Evolutionary conservation across 352 stramenopile species (phyloP).

Genomic region (Pythium monospermum): DNA sequence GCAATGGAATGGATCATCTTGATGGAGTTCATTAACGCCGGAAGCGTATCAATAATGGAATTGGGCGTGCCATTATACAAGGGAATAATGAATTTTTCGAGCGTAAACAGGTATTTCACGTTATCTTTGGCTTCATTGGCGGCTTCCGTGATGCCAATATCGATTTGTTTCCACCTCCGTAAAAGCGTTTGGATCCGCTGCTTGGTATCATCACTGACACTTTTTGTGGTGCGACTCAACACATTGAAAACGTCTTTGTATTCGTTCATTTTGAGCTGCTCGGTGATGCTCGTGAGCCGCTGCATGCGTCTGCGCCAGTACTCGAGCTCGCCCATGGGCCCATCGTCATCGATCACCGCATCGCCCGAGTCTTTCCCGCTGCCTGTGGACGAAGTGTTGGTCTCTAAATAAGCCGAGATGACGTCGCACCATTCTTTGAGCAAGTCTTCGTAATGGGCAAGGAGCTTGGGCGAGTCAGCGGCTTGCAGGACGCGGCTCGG

Average conservation of each 20-base stretch:
- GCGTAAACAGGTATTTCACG: conserved; percentile 98
- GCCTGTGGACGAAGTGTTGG: conserved; percentile 63
- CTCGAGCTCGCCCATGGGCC: conserved; percentile 96
- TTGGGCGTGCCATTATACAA: conserved; percentile 91
- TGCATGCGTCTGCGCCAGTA: conserved; percentile 97
- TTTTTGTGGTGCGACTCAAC: conserved; percentile 84
- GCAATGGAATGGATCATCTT: conserved; percentile 99
- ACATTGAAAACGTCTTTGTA: conserved; percentile 94
- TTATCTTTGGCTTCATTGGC: conserved; percentile 99
- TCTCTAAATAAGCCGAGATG: conserved; percentile 93
- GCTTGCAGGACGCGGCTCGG: conserved; percentile 57
- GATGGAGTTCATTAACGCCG: conserved; percentile 98
- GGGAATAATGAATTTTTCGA: conserved; percentile 94
- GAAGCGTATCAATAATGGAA: conserved; percentile 98
- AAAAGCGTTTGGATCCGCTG: conserved; percentile 93
- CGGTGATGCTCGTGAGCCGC: conserved; percentile 97
- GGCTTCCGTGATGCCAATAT: conserved; percentile 97
- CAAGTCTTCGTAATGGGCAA: conserved; percentile 94
- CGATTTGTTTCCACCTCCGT: conserved; percentile 97
- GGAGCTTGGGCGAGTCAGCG: conserved; percentile 85
- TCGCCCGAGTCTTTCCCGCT: conserved; percentile 43
- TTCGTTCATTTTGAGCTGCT: conserved; percentile 97
- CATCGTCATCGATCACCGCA: conserved; percentile 80
- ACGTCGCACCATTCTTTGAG: conserved; percentile 97
- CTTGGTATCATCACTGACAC: conserved; percentile 85